phyloP scores from a whole-genome alignment of 352 stramenopile genomes.

The Peronospora destructor region DNA sequence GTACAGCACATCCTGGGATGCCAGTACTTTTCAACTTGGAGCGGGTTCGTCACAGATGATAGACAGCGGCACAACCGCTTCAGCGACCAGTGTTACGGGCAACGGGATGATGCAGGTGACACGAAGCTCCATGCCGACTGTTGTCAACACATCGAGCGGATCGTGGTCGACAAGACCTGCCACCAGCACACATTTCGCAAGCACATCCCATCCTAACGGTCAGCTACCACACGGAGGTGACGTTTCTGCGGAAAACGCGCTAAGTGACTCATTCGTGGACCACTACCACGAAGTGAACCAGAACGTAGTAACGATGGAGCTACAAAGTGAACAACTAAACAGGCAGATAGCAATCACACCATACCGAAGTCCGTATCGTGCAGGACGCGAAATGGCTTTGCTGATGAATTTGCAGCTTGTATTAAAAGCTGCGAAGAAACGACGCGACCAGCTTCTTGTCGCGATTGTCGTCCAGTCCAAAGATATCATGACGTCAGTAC shows the following conservation, averaged over 20 bases:
- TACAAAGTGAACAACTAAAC: slow-evolving; percentile 34
- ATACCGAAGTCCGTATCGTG: slow-evolving; percentile 36
- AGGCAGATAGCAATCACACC: slow-evolving; percentile 40
- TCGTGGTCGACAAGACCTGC: slow-evolving; percentile 24
- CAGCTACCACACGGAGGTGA: slow-evolving; percentile 21
- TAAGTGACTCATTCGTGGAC: slow-evolving; percentile 52
- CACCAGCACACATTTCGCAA: slow-evolving; percentile 21
- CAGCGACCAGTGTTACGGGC: slow-evolving; percentile 8
- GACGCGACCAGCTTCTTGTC: slow-evolving; percentile 37
- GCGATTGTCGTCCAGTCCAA: slow-evolving; percentile 50
- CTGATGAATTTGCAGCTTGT: slow-evolving; percentile 27
- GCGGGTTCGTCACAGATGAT: slow-evolving; percentile 8
- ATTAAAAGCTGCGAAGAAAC: slow-evolving; percentile 25
- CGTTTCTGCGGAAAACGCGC: slow-evolving; percentile 34
- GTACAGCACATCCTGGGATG: slow-evolving; percentile 15
- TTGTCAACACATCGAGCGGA: slow-evolving; percentile 9
- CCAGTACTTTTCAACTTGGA: slow-evolving; percentile 3
- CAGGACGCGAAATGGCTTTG: slow-evolving; percentile 20
- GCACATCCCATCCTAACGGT: slow-evolving; percentile 13
- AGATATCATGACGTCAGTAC: slow-evolving; percentile 48
- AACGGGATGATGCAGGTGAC: slow-evolving; percentile 14
- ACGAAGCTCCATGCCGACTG: slow-evolving; percentile 6
- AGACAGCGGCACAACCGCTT: slow-evolving; percentile 7
- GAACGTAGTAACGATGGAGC: slow-evolving; percentile 37
- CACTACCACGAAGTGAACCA: slow-evolving; percentile 43